These are phyloP conservation scores for Epichloe gansuensis DNA, from an alignment of 2,329 filamentous ascomycete species.

Conservation along the genomic window DNA sequence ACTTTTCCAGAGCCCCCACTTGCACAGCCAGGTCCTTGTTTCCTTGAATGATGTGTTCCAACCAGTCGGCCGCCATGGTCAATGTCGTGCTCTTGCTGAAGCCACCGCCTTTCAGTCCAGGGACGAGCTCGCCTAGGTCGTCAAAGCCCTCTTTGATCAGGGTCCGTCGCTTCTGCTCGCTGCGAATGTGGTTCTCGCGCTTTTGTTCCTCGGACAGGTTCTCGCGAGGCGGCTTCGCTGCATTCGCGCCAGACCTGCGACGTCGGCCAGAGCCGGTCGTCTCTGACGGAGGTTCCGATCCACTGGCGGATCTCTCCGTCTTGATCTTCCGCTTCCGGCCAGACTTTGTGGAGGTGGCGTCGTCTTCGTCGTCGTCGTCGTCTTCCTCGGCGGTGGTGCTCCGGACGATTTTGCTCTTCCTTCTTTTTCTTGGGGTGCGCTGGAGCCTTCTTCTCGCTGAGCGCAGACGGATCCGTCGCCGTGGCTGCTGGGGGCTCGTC, in stretches of 20 bases:
- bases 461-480: constrained; percentile 12
- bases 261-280: constrained; percentile 30
- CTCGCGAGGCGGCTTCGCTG: constrained; percentile 40
- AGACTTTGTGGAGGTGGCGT: constrained; percentile 23
- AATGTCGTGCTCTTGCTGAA: constrained; percentile 78
- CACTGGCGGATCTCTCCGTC: constrained; percentile 19
- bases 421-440: constrained; percentile 38
- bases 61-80: constrained; percentile 61
- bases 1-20: neutral
- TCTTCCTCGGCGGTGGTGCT: constrained; percentile 17
- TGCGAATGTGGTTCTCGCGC: constrained; percentile 74
- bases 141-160: constrained; percentile 75
- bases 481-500: constrained; percentile 8
- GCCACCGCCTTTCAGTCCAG: constrained; percentile 58
- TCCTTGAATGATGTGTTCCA: constrained; percentile 59
- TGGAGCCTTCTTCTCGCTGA: constrained; percentile 24
- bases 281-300: constrained; percentile 21
- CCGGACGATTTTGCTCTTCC: constrained; percentile 40
- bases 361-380: constrained; percentile 26
- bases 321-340: constrained; percentile 37
- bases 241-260: constrained; percentile 34
- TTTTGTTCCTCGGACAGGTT: constrained; percentile 77
- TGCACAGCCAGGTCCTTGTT: constrained; percentile 45
- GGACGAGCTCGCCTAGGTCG: constrained; percentile 65
- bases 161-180: constrained; percentile 75